Evolutionary conservation across 1,139 yeast species (phyloP), one percentile per base, ranked within the genome.

Genomic region (Candida sanyaensis): DNA sequence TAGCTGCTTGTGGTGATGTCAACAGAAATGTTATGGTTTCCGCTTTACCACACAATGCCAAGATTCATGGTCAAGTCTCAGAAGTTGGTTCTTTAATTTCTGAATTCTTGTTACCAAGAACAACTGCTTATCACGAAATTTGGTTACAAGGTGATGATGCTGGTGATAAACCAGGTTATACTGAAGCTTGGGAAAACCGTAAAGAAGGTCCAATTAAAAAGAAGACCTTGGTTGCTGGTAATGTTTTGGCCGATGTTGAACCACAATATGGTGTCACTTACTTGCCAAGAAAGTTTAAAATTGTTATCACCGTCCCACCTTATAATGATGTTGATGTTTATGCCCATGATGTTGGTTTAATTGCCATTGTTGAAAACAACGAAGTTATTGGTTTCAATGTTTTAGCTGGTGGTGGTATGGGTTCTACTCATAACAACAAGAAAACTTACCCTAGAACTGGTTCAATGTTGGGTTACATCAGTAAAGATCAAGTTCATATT

Each of bases 1-100:
- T 93, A 51, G 98, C 96, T 53, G 99, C 98, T 2, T 92, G 97
- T 78, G 99, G 99, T 76, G 99, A 93, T 73, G 98, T 92, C 39
- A 89, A 90, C 72, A 88, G 98, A 80, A 92, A 92, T 65, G 97
- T 92, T 44, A 92, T 92, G 85, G 79, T 89, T 49, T 83, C 95
- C 52, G 96, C 97, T 10, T 76, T 90, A 43, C 97, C 98, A 24
- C 81, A 80, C 42, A 90, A 90, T 63, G 88, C 93, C 44, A 84
- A 84, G 63, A 79, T 92, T 47, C 98, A 92, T 66, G 71, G 75
- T 34, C 95, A 91, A 69, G 79, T 92, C 55, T 77, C 86, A 39
- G 74, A 76, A 13, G 69, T 80, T 47, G 91, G 96, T 36, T 63
- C 81, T 30, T 68, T 71, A 36, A 84, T 93, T 56, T 87, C 96